Conservation (phyloP, 495 filamentous ascomycete genomes). For the Aspergillus sclerotiicarbonarius region DNA sequence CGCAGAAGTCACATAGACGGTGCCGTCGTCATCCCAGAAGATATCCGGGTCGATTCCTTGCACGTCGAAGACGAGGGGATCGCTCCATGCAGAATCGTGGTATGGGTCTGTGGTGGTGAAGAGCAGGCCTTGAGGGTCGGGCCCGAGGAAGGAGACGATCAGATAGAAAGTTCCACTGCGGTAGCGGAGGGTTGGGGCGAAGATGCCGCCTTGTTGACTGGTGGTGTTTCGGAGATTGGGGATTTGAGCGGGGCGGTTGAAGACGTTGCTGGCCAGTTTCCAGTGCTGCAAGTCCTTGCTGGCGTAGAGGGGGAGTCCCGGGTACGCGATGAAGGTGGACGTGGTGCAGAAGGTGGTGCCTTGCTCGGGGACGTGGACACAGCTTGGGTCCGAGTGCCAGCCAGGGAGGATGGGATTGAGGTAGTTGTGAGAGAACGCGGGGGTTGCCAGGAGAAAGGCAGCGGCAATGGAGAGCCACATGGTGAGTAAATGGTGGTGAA, state of each 20-base stretch:
- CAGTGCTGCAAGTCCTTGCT: constrained; percentile 25
- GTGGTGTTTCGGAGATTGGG: constrained; percentile 17
- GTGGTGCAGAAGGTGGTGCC: constrained; percentile 25
- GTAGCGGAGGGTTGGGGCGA: constrained; percentile 26
- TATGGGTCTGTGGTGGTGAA: constrained; percentile 20
- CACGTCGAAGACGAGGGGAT: constrained; percentile 12
- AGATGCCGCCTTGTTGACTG: constrained; percentile 20
- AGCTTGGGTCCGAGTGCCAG: constrained; percentile 28
- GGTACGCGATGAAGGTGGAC: constrained; percentile 22
- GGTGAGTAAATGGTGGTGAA: too few relatives aligned
- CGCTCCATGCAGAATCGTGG: constrained; percentile 20
- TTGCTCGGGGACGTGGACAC: constrained; percentile 18
- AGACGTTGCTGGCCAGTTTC: constrained; percentile 23
- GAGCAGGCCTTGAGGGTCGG: constrained; percentile 12
- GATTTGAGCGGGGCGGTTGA: constrained; percentile 16
- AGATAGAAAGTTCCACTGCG: constrained; percentile 23
- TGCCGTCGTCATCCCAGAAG: constrained; percentile 26
- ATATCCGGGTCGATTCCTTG: constrained; percentile 19
- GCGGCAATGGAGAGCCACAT: too few relatives aligned
- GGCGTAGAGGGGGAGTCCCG: constrained; percentile 27
- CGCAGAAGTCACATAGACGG: too few relatives aligned
- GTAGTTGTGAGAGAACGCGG: background rate
- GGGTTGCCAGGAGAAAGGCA: background rate
- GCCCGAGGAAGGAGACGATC: constrained; percentile 9
- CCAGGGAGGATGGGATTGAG: constrained; percentile 27